These are phyloP conservation scores for Melastoma candidum DNA, from an alignment of 441 rosid genomes.

Conservation along the genomic window DNA sequence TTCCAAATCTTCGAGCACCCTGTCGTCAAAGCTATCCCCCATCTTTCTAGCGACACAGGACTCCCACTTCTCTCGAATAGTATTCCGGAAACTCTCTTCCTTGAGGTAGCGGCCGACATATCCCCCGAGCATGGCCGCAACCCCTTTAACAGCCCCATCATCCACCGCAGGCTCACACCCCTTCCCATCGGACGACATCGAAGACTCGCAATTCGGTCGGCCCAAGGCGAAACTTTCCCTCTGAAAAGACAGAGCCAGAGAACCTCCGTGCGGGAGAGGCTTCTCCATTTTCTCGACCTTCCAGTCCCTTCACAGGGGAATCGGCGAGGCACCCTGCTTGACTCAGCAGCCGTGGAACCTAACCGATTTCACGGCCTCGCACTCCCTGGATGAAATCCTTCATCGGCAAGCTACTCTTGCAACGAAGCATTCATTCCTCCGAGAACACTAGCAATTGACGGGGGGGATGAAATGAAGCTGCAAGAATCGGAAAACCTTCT, in stretches of 20 bases:
- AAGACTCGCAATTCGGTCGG: slow-evolving; percentile 10
- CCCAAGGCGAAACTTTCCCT: slow-evolving; percentile 21
- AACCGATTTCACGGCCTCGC: too few relatives aligned
- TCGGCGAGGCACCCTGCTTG: slow-evolving; percentile 18
- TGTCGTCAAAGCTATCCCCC: slow-evolving; percentile 20
- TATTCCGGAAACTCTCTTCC: slow-evolving; percentile 31
- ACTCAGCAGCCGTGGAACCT: slow-evolving; percentile 18
- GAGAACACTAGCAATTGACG: too few relatives aligned
- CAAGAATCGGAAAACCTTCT: too few relatives aligned
- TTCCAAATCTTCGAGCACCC: slow-evolving; percentile 24
- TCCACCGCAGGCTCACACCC: slow-evolving; percentile 24
- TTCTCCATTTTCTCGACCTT: neutral
- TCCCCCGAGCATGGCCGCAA: slow-evolving; percentile 43
- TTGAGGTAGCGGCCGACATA: slow-evolving; percentile 34
- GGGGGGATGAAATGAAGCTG: too few relatives aligned
- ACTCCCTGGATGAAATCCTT: too few relatives aligned
- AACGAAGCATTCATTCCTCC: too few relatives aligned
- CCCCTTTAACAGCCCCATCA: slow-evolving; percentile 38
- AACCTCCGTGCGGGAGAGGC: slow-evolving; percentile 5
- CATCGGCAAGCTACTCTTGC: too few relatives aligned
- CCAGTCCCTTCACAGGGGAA: slow-evolving; percentile 12
- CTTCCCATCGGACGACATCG: slow-evolving; percentile 1
- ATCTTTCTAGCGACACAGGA: slow-evolving; percentile 23
- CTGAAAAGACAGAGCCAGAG: slow-evolving; percentile 19
- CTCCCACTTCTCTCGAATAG: slow-evolving; percentile 28